Base-by-base conservation (phyloP, 139 green algal genomes). In the Raphidocelis subcapitata region DNA sequence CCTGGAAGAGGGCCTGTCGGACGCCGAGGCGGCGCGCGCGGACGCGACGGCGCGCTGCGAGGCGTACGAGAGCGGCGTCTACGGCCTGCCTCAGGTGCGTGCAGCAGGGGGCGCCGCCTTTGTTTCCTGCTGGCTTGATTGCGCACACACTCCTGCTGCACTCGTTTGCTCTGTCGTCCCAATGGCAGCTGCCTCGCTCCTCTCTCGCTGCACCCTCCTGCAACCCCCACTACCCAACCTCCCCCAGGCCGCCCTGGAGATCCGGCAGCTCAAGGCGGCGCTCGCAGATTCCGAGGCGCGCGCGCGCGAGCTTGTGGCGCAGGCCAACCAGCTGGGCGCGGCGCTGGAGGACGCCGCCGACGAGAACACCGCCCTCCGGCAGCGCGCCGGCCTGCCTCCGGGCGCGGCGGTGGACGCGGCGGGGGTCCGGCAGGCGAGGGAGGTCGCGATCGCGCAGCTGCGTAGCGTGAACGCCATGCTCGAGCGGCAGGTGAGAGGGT, bases 1-100 rank as follows among this genome's bases (percentile, higher is more conserved):
- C 33, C 36, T 81, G 32, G 66, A 74, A 32, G 62, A 78, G 28
- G 37, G 52, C 24, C 37, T 62, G n/a, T 60, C 47, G 16, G 49
- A 47, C 35, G 41, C 85, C 5, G 72, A 84, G 36, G 41, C 60
- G 47, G 31, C 52, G 37, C 73, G 81, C 16, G 65, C 55, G 21
- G 79, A 79, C 59, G 68, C 66, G 1, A 31, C 33, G 41, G 63
- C 29, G 18, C 56, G 61, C 23, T 87, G 85, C 69, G 68, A 66
- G 28, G 59, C 83, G 67, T 89, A 91, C 57, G 86, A 92, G 67
- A 67, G 83, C 21, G 87, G 84, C n/a, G 64, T 92, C 35, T 90
- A 90, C 63, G 87, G 87, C 10, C 69, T 92, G 52, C 81, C 84
- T 23, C 75, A 89, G 83, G 81, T 86, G 55, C 41, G 74, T 12